Percentiles rank a stretch among this genome's conserved stretches.
Conservation (phyloP, 2,329 filamentous ascomycete species). For the Aspergillus sp. region DNA sequence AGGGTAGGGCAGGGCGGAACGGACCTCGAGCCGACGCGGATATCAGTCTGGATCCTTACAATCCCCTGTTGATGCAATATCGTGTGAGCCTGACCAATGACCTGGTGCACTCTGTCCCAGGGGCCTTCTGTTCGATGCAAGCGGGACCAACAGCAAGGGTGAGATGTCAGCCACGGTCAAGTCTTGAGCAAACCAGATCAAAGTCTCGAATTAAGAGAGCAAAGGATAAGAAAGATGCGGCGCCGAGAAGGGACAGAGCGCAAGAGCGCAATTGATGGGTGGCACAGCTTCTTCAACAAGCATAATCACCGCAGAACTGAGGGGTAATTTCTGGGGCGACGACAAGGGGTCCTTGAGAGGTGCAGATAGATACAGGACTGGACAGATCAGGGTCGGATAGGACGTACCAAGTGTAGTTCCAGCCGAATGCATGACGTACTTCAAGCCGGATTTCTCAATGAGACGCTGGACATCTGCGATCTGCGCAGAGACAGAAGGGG, state of each 20-base stretch:
- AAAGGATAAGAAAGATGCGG: neutral
- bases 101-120: conserved; percentile 84
- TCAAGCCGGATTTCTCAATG: conserved; percentile 77
- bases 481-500: conserved; percentile 75
- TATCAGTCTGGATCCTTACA: conserved; percentile 83
- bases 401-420: conserved; percentile 85
- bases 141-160: neutral
- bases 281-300: neutral
- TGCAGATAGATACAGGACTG: neutral
- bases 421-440: conserved; percentile 88
- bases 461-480: conserved; percentile 88
- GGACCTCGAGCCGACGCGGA: conserved; percentile 79
- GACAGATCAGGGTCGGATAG: conserved; percentile 5
- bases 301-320: neutral
- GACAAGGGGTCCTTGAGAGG: conserved; percentile 3
- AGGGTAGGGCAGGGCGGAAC: conserved; percentile 30
- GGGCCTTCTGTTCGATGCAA: conserved; percentile 69
- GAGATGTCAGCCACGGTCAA: conserved; percentile 11
- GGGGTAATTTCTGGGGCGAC: conserved; percentile 9
- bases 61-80: conserved; percentile 78
- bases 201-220: neutral
- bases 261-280: conserved; percentile 1
- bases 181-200: neutral
- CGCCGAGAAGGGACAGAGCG: neutral
- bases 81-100: conserved; percentile 84